These are phyloP conservation scores for Prunella vulgaris DNA, from an alignment of 257 asterid species.

Conservation along the genomic window DNA sequence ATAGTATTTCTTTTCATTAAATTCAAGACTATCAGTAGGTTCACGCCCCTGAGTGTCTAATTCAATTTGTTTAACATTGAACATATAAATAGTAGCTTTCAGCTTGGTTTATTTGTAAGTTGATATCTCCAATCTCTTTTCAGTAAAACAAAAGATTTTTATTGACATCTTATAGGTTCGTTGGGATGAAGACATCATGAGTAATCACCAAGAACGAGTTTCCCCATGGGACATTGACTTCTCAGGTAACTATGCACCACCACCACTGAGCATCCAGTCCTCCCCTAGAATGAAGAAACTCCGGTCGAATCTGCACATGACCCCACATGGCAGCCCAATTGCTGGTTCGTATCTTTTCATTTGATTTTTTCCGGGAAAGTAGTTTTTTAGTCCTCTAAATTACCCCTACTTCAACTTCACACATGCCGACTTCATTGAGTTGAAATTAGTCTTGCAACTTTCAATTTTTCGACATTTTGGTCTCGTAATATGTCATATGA, in stretches of 20 bases:
- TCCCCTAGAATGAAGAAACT: slow-evolving; percentile 81
- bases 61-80: background rate
- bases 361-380: background rate
- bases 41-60: background rate
- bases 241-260: slow-evolving; percentile 74
- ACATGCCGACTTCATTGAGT: background rate
- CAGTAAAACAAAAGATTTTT: slow-evolving; percentile 19
- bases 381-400: background rate
- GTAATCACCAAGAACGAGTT: slow-evolving; percentile 81
- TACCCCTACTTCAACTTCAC: background rate
- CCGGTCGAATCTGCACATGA: slow-evolving; percentile 53
- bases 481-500: background rate
- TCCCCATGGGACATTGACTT: slow-evolving; percentile 97
- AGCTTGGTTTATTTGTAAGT: background rate
- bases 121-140: background rate
- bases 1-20: too few species aligned
- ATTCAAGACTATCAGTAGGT: background rate
- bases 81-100: background rate
- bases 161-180: slow-evolving; percentile 55
- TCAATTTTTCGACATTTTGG: background rate
- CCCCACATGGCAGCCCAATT: slow-evolving; percentile 49
- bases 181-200: slow-evolving; percentile 83
- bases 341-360: slow-evolving; percentile 51
- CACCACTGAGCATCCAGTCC: slow-evolving; percentile 66
- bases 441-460: background rate